phyloP scores from a whole-genome alignment of 148 eudicot species.

The Bassia scoparia region DNA sequence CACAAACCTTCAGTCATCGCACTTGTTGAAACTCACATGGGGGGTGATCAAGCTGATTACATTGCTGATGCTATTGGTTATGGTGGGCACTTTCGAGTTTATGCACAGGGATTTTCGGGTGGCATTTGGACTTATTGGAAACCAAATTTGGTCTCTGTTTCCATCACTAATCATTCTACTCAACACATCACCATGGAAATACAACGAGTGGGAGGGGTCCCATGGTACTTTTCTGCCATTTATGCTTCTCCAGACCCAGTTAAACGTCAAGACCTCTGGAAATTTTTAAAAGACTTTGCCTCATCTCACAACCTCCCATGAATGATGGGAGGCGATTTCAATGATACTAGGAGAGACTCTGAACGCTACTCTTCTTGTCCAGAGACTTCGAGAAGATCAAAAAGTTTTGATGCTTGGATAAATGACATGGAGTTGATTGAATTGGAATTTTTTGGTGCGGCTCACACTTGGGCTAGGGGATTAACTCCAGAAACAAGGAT shows the following conservation, averaged over 20 bases:
- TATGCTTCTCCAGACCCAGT: neutral
- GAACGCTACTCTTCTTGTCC: neutral
- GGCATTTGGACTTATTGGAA: neutral
- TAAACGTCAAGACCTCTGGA: neutral
- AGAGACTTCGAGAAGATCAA: neutral
- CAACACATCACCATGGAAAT: neutral
- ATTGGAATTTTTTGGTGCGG: neutral
- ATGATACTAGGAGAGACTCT: neutral
- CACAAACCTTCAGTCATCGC: neutral
- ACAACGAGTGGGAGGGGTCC: neutral
- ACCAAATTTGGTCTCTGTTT: neutral
- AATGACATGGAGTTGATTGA: neutral
- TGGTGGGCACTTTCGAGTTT: neutral
- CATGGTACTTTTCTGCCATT: neutral
- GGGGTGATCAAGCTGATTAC: neutral
- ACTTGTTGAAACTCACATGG: neutral
- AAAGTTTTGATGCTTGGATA: neutral
- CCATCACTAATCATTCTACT: neutral
- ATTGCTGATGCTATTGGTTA: neutral
- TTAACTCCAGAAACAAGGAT: no score
- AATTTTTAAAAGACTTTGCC: neutral
- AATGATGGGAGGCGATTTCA: neutral
- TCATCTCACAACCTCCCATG: neutral
- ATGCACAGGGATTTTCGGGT: neutral
- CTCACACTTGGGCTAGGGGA: constrained; percentile 2